Evolutionary conservation across 2,329 filamentous ascomycete species (phyloP).

Genomic region (Scedosporium minutisporum): DNA sequence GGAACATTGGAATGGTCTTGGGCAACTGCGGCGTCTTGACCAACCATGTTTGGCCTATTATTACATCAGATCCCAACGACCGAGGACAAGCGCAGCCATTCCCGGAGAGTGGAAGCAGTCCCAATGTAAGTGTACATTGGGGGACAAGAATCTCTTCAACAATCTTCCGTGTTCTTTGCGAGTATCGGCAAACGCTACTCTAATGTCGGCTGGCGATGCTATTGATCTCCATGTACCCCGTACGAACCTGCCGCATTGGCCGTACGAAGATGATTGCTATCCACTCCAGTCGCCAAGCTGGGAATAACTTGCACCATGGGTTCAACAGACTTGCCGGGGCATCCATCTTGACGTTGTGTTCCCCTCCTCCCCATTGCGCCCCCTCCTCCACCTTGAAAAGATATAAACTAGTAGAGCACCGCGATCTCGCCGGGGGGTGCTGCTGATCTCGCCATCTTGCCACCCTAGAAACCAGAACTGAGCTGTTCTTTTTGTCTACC

Average conservation of each 20-base stretch:
- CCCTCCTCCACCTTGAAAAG: neutral
- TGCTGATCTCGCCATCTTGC: neutral
- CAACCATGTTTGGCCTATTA: conserved; percentile 4
- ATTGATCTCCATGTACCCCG: neutral
- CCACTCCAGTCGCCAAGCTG: conserved; percentile 1
- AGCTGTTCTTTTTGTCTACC: neutral
- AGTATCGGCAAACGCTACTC: neutral
- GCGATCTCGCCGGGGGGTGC: neutral
- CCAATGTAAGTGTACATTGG: neutral
- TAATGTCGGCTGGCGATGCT: neutral
- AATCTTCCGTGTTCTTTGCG: neutral
- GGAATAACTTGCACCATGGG: neutral
- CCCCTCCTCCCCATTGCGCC: neutral
- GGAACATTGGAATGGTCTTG: neutral
- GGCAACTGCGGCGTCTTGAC: neutral
- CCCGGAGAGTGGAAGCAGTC: neutral
- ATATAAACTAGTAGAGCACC: conserved; percentile 2
- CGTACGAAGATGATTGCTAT: neutral
- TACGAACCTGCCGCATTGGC: neutral
- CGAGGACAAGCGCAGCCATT: neutral
- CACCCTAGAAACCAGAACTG: neutral
- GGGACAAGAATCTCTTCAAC: neutral
- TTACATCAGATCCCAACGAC: conserved; percentile 3
- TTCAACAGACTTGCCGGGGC: neutral
- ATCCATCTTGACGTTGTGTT: neutral